phyloP scores from a whole-genome alignment of 139 green algal species.

The Chlorella sp. region DNA sequence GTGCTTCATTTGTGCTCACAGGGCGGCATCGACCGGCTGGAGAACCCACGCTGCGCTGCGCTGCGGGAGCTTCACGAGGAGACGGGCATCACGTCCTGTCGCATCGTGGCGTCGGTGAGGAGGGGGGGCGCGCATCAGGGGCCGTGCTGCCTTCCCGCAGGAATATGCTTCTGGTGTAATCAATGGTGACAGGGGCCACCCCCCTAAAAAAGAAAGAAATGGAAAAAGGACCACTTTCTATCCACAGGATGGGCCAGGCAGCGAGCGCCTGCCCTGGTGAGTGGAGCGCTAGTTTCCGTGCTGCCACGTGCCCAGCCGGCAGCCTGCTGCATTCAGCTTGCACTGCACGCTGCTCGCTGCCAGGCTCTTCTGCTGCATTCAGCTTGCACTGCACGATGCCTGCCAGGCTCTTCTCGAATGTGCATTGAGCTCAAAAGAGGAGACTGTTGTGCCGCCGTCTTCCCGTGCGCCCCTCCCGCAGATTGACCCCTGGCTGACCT shows the following conservation, averaged over 20 bases:
- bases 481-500: conserved; percentile 55
- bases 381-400: too few species aligned
- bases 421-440: too few species aligned
- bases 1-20: background rate
- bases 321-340: background rate
- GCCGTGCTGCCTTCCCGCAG: too few species aligned
- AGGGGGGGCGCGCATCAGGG: background rate
- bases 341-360: background rate
- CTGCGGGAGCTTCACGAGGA: conserved; percentile 60
- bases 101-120: conserved; percentile 43
- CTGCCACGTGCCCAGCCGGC: too few species aligned
- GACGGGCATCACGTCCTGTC: conserved; percentile 53
- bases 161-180: too few species aligned
- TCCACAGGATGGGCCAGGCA: background rate
- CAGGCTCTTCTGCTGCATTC: background rate
- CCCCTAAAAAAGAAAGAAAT: too few species aligned
- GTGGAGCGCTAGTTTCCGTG: too few species aligned
- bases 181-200: too few species aligned
- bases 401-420: too few species aligned
- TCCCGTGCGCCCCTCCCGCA: background rate
- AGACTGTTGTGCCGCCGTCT: too few species aligned
- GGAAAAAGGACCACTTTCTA: too few species aligned
- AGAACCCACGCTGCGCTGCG: conserved; percentile 53
- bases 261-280: background rate
- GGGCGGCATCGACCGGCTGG: conserved; percentile 57